Evolutionary conservation across 208 protist genomes (phyloP).

Genomic region (Trypanosoma caninum): DNA sequence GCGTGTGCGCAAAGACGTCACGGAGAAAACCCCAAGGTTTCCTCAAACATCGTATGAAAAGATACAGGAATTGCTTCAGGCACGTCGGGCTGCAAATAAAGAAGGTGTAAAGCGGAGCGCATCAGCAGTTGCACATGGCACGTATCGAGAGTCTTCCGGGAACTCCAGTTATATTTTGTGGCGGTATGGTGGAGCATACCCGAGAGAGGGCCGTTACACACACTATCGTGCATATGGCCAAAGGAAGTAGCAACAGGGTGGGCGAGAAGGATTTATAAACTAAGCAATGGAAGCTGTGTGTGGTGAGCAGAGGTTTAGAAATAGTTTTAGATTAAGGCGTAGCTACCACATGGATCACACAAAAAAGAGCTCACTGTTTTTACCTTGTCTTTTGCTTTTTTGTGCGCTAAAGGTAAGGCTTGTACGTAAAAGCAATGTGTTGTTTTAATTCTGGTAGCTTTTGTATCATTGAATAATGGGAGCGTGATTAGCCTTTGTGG

Average conservation of each 20-base stretch:
- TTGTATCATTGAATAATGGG: no score
- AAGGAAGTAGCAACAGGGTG: constrained; percentile 18
- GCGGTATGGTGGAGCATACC: constrained; percentile 64
- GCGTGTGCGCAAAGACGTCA: neutral
- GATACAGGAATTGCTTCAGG: constrained; percentile 25
- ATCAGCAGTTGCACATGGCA: neutral
- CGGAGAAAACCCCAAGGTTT: neutral
- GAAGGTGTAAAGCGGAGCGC: neutral
- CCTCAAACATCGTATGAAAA: constrained; percentile 31
- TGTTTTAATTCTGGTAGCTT: no score
- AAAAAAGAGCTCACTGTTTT: no score
- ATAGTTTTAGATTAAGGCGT: no score
- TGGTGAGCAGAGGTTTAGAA: no score
- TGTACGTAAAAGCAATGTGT: no score
- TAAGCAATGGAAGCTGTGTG: no score
- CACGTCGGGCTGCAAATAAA: constrained; percentile 1
- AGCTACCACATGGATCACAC: no score
- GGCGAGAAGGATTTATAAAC: neutral
- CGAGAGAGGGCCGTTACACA: constrained; percentile 54
- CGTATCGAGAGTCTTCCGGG: constrained; percentile 6
- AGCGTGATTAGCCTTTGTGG: no score
- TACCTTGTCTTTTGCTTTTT: no score
- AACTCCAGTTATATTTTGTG: constrained; percentile 59
- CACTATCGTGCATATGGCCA: constrained; percentile 68
- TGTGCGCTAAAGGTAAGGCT: no score